Base-by-base conservation (phyloP, 2,329 filamentous ascomycete species). In the Sarocladiaceae sp. region DNA sequence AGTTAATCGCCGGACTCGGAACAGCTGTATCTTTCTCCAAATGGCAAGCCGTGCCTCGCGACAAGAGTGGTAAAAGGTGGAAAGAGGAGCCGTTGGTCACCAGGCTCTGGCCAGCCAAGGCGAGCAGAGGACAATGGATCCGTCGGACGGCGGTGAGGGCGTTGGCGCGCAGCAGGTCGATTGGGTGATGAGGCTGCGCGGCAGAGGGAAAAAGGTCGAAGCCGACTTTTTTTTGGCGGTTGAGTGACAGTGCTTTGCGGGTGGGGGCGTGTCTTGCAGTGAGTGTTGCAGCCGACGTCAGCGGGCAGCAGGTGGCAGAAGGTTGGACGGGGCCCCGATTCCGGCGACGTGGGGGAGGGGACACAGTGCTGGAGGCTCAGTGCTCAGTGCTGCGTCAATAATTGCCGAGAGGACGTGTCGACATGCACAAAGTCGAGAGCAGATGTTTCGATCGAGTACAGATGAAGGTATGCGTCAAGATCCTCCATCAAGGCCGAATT, bases 221-320 rank as follows among this genome's bases (percentile, higher is more conserved):
- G 44, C 28, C 29, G 33, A 50, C 47, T 50, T 50, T 50, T 50
- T 50, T 50, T 37, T 25, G 29, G 47, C 18, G 47, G 33, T 50
- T 48, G 37, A 12, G n/a, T 12, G 12, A 22, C 23, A 12, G 23
- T n/a, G 44, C 20, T 13, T 20, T 10, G 36, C 47, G 13, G 47
- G 47, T 50, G 47, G 47, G 29, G 28, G 31, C 20, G 20, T 3
- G 8, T n/a, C 28, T 22, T 4, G 7, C 46, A 7, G 11, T n/a
- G n/a, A n/a, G n/a, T n/a, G n/a, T n/a, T n/a, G 46, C 47, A 50
- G 31, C 47, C 47, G 47, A 50, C 47, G 47, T 50, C 47, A 50
- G 47, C 47, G 47, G 47, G 31, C 47, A 50, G 47, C 8, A 37
- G 31, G 5, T 10, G 44, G 29, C 29, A 8, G 29, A 10, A n/a